phyloP scores from a whole-genome alignment of 805 yeast species.

The Grigorovia jiainica region DNA sequence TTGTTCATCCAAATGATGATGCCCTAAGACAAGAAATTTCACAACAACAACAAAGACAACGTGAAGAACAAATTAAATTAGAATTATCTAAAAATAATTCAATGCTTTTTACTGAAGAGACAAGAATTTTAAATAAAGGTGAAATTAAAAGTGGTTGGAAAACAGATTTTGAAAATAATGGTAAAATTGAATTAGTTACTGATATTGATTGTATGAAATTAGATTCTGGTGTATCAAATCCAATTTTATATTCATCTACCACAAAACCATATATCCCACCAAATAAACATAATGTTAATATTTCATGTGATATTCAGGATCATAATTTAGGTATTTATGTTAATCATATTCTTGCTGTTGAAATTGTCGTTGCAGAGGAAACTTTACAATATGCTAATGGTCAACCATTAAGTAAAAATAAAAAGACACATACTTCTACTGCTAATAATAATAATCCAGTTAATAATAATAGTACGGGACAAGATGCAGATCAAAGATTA shows the following conservation, averaged over 20 bases:
- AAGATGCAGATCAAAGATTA: slow-evolving; percentile 30
- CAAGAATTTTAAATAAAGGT: slow-evolving; percentile 63
- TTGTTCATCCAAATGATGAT: slow-evolving; percentile 30
- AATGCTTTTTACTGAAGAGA: slow-evolving; percentile 60
- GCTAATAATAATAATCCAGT: not conserved
- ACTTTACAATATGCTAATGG: slow-evolving; percentile 36
- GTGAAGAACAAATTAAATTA: slow-evolving; percentile 25
- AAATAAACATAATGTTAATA: slow-evolving; percentile 32
- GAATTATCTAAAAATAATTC: slow-evolving; percentile 29
- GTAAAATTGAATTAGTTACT: slow-evolving; percentile 70
- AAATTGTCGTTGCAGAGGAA: slow-evolving; percentile 93
- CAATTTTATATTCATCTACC: slow-evolving; percentile 37
- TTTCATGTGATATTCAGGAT: slow-evolving; percentile 76
- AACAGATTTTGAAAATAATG: slow-evolving; percentile 71
- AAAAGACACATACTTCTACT: slow-evolving; percentile 1
- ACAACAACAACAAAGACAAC: slow-evolving; percentile 25
- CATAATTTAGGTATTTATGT: slow-evolving; percentile 71
- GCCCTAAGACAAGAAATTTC: slow-evolving; percentile 27
- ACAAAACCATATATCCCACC: slow-evolving; percentile 19
- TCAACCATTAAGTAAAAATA: slow-evolving; percentile 18
- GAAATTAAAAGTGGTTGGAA: slow-evolving; percentile 92
- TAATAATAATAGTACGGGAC: not conserved
- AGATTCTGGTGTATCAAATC: slow-evolving; percentile 43
- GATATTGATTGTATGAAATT: slow-evolving; percentile 54
- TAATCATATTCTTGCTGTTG: slow-evolving; percentile 68